Base-by-base conservation (phyloP, 2,329 filamentous ascomycete genomes). In the Huntiella abstrusa region DNA sequence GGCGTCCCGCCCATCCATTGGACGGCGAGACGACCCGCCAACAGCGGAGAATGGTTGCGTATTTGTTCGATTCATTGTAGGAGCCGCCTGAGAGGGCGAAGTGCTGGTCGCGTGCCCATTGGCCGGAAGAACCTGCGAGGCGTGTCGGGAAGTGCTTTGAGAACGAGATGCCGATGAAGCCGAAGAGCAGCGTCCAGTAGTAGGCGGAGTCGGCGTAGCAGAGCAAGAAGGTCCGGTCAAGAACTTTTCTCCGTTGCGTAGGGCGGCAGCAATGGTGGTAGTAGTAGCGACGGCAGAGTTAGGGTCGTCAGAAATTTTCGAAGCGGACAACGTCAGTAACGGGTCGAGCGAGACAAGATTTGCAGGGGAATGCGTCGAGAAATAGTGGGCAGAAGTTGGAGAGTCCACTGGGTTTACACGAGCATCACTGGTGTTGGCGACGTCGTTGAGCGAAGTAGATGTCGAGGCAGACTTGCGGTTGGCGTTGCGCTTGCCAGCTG, bases 391-490 rank as follows among this genome's bases (percentile, higher is more conserved):
- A 43, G 36, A 41, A 37, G 16, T 16, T 10, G 15, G 33, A 40
- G 37, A 19, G 34, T 12, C 22, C 13, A 12, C 33, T 13, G 39
- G 8, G 57, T 78, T 78, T 70, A 86, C 80, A 62, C 85, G 70
- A 59, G 84, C 85, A 79, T 83, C 86, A 62, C 81, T 77, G 58
- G 70, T 75, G 64, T 80, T 80, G 66, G 77, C 58, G 40, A 11
- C 28, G 15, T n/a, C 5, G 43, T 17, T 6, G 22, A 33, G 34
- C 12, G 13, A 46, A 39, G 11, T 19, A 36, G 33, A 19, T 13
- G 11, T 28, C 6, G 22, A 28, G 22, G 22, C 22, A 10, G 22
- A 28, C 22, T 28, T 28, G 22, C 22, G 19, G 33, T 19, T 41
- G 40, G 19, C 12, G 40, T 32, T 41, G 22, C 22, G 22, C 22